phyloP scores from a whole-genome alignment of 148 eudicot genomes.

The Hydrangea macrophylla region DNA sequence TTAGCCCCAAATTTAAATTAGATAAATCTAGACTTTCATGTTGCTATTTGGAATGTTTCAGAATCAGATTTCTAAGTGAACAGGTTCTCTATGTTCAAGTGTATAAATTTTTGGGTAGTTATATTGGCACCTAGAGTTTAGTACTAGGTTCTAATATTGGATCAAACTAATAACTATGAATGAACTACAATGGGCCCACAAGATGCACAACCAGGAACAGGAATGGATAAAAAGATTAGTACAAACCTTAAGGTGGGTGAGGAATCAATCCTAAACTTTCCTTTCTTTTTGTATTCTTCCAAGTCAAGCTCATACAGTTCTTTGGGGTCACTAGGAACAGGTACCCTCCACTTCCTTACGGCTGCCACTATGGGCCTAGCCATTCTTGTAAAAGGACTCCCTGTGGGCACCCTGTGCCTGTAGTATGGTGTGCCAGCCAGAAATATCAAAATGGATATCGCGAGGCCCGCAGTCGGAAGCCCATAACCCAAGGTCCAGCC shows the following conservation, averaged over 20 bases:
- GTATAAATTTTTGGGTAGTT: no score
- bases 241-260: slow-evolving; percentile 9
- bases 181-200: no score
- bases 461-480: slow-evolving; percentile 24
- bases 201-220: no score
- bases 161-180: no score
- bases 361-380: slow-evolving; percentile 26
- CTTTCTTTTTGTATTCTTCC: slow-evolving; percentile 3
- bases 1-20: no score
- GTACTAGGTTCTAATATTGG: no score
- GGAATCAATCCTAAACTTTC: slow-evolving; percentile 11
- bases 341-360: slow-evolving; percentile 20
- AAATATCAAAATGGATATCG: slow-evolving; percentile 15
- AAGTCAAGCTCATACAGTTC: slow-evolving; percentile 19
- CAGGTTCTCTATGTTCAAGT: no score
- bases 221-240: neutral
- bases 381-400: slow-evolving; percentile 20
- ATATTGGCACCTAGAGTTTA: no score
- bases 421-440: slow-evolving; percentile 18
- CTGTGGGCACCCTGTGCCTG: slow-evolving; percentile 9
- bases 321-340: slow-evolving; percentile 3
- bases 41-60: no score
- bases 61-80: no score
- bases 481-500: slow-evolving; percentile 32
- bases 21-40: no score